phyloP scores from a whole-genome alignment of 352 stramenopile species.

The Phytophthora tentaculata region DNA sequence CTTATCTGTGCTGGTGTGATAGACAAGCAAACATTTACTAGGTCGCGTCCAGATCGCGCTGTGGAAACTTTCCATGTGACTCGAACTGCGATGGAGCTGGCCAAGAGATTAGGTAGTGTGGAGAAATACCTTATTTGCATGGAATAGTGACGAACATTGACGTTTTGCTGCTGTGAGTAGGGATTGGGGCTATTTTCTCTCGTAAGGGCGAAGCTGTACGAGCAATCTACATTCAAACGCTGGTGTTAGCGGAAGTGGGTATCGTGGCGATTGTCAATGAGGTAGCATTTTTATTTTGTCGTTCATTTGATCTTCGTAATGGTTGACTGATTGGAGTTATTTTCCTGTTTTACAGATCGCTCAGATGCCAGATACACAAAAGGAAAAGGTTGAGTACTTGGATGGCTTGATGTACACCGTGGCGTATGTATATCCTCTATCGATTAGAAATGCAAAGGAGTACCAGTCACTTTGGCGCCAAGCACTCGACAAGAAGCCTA shows the following conservation, averaged over 20 bases:
- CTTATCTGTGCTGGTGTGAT: neutral
- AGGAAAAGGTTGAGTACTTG: slow-evolving; percentile 49
- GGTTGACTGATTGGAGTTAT: slow-evolving; percentile 1
- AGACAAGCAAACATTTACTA: slow-evolving; percentile 52
- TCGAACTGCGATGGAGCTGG: slow-evolving; percentile 45
- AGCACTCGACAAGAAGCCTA: slow-evolving; percentile 33
- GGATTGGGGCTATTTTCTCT: slow-evolving; percentile 57
- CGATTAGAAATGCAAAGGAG: slow-evolving; percentile 56
- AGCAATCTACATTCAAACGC: slow-evolving; percentile 51
- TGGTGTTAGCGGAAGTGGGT: slow-evolving; percentile 58
- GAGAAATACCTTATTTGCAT: no score
- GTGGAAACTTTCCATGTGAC: slow-evolving; percentile 43
- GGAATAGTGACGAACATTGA: neutral
- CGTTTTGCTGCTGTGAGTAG: slow-evolving; percentile 21
- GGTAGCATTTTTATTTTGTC: slow-evolving; percentile 29
- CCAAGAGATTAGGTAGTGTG: slow-evolving; percentile 36
- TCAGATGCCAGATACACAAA: slow-evolving; percentile 36
- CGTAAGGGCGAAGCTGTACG: slow-evolving; percentile 51
- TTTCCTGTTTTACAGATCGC: slow-evolving; percentile 37
- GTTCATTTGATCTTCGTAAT: neutral
- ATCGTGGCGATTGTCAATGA: slow-evolving; percentile 58
- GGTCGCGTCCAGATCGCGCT: slow-evolving; percentile 34
- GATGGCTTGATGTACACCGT: slow-evolving; percentile 67
- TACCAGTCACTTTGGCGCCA: slow-evolving; percentile 56
- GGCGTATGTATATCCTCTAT: slow-evolving; percentile 46